Base-by-base conservation (phyloP, 495 filamentous ascomycete genomes). In the Aspergillus ellipticus region DNA sequence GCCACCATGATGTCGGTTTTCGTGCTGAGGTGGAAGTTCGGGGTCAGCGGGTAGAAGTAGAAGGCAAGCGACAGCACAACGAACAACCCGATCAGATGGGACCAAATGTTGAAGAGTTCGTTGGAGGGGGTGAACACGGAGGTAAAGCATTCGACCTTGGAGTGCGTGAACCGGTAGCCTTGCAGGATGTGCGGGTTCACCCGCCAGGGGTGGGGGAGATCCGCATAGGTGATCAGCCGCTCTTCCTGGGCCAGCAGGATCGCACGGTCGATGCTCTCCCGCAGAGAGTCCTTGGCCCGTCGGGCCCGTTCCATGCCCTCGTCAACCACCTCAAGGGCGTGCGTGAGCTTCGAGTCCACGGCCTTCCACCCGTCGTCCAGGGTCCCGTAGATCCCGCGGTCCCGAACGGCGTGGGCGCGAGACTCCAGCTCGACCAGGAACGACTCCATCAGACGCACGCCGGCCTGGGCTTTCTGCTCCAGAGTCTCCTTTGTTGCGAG, bases 61-160 rank as follows among this genome's bases (percentile, higher is more conserved):
- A 99, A 96, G 35, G 94, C 94, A 47, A 97, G 83, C 19, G 92
- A 76, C 9, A 97, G 78, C 39, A 99, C 88, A 57, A 96, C 76
- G 28, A 97, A 59, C 29, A 99, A 79, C 11, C 94, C 94, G 35
- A 99, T 79, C 9, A 85, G 79, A 67, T 99, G 94, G 11, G 92
- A 89, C 95, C 95, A 99, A 64, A 99, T 99, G 71, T 99, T 99
- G 73, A 97, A 86, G 46, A 87, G 78, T 71, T 99, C 94, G 69
- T 99, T 99, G 50, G 88, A 93, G 58, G 92, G 78, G 26, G 80
- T 75, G 65, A 97, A 90, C 52, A 89, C 82, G 5, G 91, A 96
- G 19, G 82, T 80, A 35, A 97, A 74, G 66, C 93, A 97, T 42
- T 89, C 93, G 49, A 90, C 65, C 68, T 95, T 96, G 48, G 86